A percentile compares a stretch with the other conserved stretches of the same genome.
phyloP scores from a whole-genome alignment of 805 yeast genomes.

The Candida tibetensis region DNA sequence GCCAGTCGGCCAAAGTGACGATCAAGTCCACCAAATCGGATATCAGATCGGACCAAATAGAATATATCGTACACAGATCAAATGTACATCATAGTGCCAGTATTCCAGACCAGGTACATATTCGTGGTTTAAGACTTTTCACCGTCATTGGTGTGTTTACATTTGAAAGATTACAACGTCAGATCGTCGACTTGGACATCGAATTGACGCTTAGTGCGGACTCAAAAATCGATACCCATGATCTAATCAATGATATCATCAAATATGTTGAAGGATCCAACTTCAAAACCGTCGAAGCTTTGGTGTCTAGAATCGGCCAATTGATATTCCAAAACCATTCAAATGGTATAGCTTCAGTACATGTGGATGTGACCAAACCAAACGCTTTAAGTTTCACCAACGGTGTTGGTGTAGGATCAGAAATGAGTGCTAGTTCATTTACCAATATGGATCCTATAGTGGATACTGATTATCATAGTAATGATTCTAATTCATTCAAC shows the following conservation, averaged over 20 bases:
- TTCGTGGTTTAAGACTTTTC: constrained; percentile 54
- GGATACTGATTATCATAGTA: neutral
- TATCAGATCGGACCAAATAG: constrained; percentile 53
- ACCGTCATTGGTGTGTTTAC: constrained; percentile 93
- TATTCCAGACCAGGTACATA: constrained; percentile 30
- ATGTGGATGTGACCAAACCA: constrained; percentile 75
- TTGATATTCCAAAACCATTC: constrained; percentile 43
- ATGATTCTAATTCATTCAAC: constrained; percentile 20
- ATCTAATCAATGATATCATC: constrained; percentile 47
- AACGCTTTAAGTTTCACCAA: constrained; percentile 83
- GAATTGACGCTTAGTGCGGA: constrained; percentile 20
- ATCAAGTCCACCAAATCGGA: constrained; percentile 53
- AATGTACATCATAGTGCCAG: constrained; percentile 12
- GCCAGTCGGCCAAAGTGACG: constrained; percentile 37
- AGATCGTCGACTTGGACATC: constrained; percentile 67
- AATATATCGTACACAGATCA: constrained; percentile 38
- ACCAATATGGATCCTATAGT: constrained; percentile 19
- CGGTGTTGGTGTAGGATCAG: constrained; percentile 84
- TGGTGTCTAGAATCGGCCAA: constrained; percentile 71
- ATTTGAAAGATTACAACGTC: constrained; percentile 80
- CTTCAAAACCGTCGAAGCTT: constrained; percentile 91
- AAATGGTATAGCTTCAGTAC: constrained; percentile 32
- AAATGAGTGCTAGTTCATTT: constrained; percentile 46
- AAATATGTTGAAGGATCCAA: constrained; percentile 70
- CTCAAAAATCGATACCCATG: constrained; percentile 37